phyloP scores from a whole-genome alignment of 176 grass and related monocot species.

The Eleusine indica region DNA sequence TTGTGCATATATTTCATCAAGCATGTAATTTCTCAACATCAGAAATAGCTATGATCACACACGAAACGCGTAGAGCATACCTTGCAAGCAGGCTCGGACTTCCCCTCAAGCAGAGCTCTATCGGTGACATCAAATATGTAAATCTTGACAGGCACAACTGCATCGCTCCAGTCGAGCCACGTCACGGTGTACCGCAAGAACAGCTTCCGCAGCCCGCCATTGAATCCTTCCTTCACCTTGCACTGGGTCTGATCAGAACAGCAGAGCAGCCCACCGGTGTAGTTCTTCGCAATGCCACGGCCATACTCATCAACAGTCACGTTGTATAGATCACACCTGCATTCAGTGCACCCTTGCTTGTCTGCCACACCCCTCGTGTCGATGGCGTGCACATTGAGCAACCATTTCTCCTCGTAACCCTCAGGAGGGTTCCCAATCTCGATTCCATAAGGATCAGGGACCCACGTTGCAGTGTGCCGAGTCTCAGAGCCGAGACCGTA shows the following conservation, averaged over 20 bases:
- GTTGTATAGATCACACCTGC: constrained; percentile 81
- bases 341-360: constrained; percentile 69
- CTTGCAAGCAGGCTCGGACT: constrained; percentile 45
- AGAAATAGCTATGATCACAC: not conserved
- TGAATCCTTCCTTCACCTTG: constrained; percentile 38
- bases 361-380: constrained; percentile 69
- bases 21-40: not conserved
- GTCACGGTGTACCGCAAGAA: constrained; percentile 74
- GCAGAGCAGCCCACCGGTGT: constrained; percentile 65
- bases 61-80: constrained; percentile 37
- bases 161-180: constrained; percentile 69
- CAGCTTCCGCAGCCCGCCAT: constrained; percentile 44
- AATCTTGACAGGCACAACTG: constrained; percentile 65
- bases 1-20: not conserved
- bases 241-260: constrained; percentile 81
- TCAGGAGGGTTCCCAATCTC: constrained; percentile 57
- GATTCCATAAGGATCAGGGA: constrained; percentile 90
- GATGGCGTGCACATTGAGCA: constrained; percentile 79
- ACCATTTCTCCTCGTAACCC: constrained; percentile 71
- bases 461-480: constrained; percentile 75
- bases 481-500: constrained; percentile 86
- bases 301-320: constrained; percentile 67
- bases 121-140: constrained; percentile 82
- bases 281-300: constrained; percentile 27
- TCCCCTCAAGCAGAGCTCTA: constrained; percentile 15